Base-by-base conservation (phyloP, 148 eudicot genomes). In the Camellia lanceoleosa region DNA sequence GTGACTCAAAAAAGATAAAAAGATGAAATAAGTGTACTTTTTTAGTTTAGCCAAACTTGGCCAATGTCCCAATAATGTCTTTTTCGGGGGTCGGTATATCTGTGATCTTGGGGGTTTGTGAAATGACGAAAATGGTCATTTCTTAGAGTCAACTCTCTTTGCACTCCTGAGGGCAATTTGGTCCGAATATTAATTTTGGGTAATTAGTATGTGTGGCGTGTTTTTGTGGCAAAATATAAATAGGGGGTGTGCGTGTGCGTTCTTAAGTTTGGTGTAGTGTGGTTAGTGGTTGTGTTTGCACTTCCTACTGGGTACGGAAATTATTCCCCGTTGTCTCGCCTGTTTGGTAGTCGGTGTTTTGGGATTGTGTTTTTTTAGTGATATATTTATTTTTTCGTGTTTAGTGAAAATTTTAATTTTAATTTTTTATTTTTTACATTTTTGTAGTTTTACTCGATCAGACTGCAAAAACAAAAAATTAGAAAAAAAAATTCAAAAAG, bases 51-150 rank as follows among this genome's bases (percentile, higher is more conserved):
- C n/a, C n/a, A n/a, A n/a, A n/a, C n/a, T n/a, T n/a, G n/a, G n/a
- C n/a, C n/a, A n/a, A 72, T 72, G 61, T 72, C 62, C 38, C 38
- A 30, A 30, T 47, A 47, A 56, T 19, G 61, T 1, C 60, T 23
- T 54, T 71, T 51, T 55, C 38, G 74, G 19, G 49, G 20, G 58
- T 38, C 62, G 62, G 76, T 54, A 73, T 19, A 23, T 73, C 9
- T 43, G 9, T 73, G 75, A 60, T 54, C 68, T 58, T 70, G 80
- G 80, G 80, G 75, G 59, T 42, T 68, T 59, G 55, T 46, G 23
- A 7, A 74, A 56, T 74, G 81, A 68, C 81, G 30, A 41, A 43
- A 59, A 79, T 47, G 52, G 60, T 59, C 68, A 6, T 8, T 4
- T 3, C 4, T 7, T 18, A 5, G n/a, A 0, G 76, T 71, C 78